Conservation (phyloP, 2,329 filamentous ascomycete genomes). For the Penicillium sp. region DNA sequence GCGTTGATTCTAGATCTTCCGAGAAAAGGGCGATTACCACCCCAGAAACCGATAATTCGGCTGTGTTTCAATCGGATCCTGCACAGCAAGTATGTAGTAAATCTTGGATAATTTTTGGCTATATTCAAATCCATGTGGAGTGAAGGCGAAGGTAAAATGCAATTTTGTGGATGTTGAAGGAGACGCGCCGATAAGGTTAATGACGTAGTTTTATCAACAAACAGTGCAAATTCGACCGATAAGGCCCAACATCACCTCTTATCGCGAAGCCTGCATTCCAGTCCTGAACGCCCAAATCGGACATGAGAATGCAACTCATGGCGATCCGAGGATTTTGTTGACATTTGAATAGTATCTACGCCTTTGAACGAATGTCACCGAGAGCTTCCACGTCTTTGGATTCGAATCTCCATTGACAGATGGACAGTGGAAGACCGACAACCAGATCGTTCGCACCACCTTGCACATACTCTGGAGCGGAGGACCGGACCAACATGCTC, state of each 20-base stretch:
- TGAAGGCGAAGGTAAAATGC: background rate
- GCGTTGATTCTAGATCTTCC: slow-evolving; percentile 18
- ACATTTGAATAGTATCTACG: too few relatives aligned
- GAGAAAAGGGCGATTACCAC: slow-evolving; percentile 15
- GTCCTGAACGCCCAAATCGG: too few relatives aligned
- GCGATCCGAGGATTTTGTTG: too few relatives aligned
- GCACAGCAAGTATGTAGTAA: background rate
- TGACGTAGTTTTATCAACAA: slow-evolving; percentile 16
- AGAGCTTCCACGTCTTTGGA: too few relatives aligned
- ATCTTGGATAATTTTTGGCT: background rate
- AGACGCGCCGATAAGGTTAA: slow-evolving; percentile 25
- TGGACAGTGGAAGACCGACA: too few relatives aligned
- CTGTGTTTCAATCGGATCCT: background rate
- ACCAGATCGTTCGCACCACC: too few relatives aligned
- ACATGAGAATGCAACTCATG: too few relatives aligned
- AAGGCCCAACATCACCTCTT: background rate
- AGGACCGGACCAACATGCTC: too few relatives aligned
- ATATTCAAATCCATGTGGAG: rapidly evolving
- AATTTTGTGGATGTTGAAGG: slow-evolving; percentile 12
- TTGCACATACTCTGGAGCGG: too few relatives aligned
- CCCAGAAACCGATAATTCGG: background rate
- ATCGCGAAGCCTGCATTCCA: background rate
- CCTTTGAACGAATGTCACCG: too few relatives aligned
- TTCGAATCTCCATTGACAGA: too few relatives aligned
- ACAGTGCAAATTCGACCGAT: background rate